Base-by-base conservation (phyloP, 2,329 filamentous ascomycete species). In the Pseudogymnoascus sp. region DNA sequence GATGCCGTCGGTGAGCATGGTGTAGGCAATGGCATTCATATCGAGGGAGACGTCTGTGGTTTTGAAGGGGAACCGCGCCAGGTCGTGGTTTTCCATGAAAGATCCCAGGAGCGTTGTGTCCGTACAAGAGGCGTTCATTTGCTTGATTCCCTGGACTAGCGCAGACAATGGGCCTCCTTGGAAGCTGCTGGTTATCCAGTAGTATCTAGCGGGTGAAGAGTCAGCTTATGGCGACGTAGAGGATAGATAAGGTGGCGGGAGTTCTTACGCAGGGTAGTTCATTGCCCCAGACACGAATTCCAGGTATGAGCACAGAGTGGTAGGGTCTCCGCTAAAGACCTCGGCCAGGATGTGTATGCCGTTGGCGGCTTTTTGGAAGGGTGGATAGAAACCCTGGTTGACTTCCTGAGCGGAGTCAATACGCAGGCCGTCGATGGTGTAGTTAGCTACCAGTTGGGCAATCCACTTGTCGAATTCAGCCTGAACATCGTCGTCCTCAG, bases 21-120 rank as follows among this genome's bases (percentile, higher is more conserved):
- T 79, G 67, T 76, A 82, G 4, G 77, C 74, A 36, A 81, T 69
- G 25, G 78, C 71, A 64, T 81, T 82, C 66, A 77, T 76, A n/a
- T 76, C 77, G n/a, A 65, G 60, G 38, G 64, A 55, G 3, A 63
- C 12, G 49, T 69, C 67, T 9, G 9, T 45, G 1, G 65, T 64
- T n/a, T 45, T 35, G 9, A 35, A 76, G 19, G 72, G 71, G 64
- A 78, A 76, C 16, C 77, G 74, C 9, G 72, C 66, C 1, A 73
- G 64, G 66, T 79, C 77, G 60, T 79, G 77, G 63, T 78, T 79
- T 64, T 78, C 77, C 3, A 71, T 71, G 64, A 79, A 79, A 6
- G 72, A 71, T 1, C 71, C 73, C 5, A 78, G 61, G 42, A 72
- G 62, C 19, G 72, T 73, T 33, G 73, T 66, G 59, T 78, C 78